Base-by-base conservation (phyloP, 164 flowering plant species). In the Warburgia ugandensis region DNA sequence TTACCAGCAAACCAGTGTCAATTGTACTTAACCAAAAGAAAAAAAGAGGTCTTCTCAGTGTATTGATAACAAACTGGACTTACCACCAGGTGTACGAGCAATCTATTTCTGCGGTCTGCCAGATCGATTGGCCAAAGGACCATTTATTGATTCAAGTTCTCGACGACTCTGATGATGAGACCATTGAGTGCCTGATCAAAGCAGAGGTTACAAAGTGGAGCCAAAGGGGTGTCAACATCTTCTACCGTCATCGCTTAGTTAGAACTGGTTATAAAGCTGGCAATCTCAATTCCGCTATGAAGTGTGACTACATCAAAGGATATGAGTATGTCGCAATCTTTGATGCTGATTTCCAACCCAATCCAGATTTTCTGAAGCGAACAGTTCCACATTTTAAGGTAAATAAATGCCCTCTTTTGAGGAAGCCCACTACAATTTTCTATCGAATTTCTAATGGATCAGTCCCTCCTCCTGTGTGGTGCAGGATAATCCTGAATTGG, bases 241-340 rank as follows among this genome's bases (percentile, higher is more conserved):
- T 85, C 21, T 88, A 92, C 51, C 63, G 96, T 37, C 95, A 92
- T 43, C 68, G 96, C 16, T 73, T 83, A 13, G 56, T 81, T 35
- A 74, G 98, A 63, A 88, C 88, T n/a, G 98, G 98, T 3, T 91
- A 91, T 52, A 91, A 91, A 51, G 98, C 98, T n/a, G 98, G 98
- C 4, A 91, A 91, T 73, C 94, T 91, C 54, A 91, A 91, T 65
- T 85, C 95, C 20, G 98, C 96, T 21, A 91, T 91, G 98, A 79
- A 62, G 65, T 83, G 95, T 54, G 79, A 84, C 67, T 87, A 81
- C 54, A 96, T 87, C 19, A 87, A 83, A 63, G 95, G 80, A 40
- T 91, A 86, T 50, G 95, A 90, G 40, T 90, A 77, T 61, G 97
- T 90, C 32, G 78, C 89, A 62, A 86, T 90, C 38, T 86, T 90